Evolutionary conservation across 129 eudicot species (phyloP).

Genomic region (Saussurea involucrata): DNA sequence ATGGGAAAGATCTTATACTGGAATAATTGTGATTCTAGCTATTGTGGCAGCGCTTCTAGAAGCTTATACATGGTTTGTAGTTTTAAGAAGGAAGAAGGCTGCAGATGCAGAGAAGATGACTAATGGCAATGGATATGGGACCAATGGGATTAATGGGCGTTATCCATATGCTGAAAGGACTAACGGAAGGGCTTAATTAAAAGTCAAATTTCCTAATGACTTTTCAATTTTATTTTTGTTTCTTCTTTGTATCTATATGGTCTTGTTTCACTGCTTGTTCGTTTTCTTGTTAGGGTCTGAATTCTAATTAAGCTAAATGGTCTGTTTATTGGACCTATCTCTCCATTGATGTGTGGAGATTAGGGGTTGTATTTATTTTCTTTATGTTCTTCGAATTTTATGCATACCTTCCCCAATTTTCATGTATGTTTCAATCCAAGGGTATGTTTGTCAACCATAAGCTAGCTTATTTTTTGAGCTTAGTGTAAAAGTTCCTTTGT

Average conservation of each 20-base stretch:
- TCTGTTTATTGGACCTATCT: constrained; percentile 30
- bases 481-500: background rate
- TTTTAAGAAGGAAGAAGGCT: constrained; percentile 53
- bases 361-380: constrained; percentile 16
- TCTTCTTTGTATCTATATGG: constrained; percentile 24
- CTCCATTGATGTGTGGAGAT: constrained; percentile 23
- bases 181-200: constrained; percentile 42
- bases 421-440: background rate
- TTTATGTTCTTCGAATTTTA: constrained; percentile 2
- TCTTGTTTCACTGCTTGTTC: constrained; percentile 11
- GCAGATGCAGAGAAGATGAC: constrained; percentile 38
- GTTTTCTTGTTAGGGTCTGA: constrained; percentile 4
- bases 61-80: constrained; percentile 58
- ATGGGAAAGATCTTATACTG: constrained; percentile 67
- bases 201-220: constrained; percentile 13
- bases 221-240: constrained; percentile 23
- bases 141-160: constrained; percentile 23
- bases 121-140: constrained; percentile 34
- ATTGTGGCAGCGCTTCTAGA: constrained; percentile 48
- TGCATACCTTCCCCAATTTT: background rate
- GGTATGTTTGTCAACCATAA: background rate
- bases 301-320: constrained; percentile 11
- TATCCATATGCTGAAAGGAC: constrained; percentile 44
- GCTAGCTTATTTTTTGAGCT: background rate
- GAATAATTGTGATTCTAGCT: constrained; percentile 49